Evolutionary conservation across 257 asterid species (phyloP).

Genomic region (Ligustrum vulgare): DNA sequence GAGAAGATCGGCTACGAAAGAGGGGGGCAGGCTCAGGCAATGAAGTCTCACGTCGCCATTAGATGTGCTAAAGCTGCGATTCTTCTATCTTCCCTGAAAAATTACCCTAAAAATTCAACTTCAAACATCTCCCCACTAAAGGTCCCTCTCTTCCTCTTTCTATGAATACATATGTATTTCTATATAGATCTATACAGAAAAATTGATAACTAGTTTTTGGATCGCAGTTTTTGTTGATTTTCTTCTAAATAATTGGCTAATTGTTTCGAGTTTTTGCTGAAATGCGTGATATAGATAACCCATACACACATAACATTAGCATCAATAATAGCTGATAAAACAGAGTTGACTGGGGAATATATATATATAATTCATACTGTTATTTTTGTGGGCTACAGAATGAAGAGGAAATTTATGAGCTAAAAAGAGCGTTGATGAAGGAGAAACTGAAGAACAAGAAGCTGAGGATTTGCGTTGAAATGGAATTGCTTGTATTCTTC

Average conservation of each 20-base stretch:
- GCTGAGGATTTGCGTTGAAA: slow-evolving; percentile 30
- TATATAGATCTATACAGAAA: background rate
- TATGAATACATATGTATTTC: background rate
- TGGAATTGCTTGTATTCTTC: slow-evolving; percentile 26
- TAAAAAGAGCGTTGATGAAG: slow-evolving; percentile 40
- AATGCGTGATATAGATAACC: background rate
- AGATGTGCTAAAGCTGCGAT: slow-evolving; percentile 54
- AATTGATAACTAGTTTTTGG: background rate
- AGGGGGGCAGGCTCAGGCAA: slow-evolving; percentile 23
- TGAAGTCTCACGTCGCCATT: slow-evolving; percentile 37
- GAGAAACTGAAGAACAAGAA: slow-evolving; percentile 42
- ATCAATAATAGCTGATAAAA: background rate
- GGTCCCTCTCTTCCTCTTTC: slow-evolving; percentile 17
- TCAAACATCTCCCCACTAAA: slow-evolving; percentile 17
- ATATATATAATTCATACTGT: background rate
- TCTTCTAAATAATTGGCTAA: background rate
- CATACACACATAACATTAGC: background rate
- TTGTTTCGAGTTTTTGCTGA: background rate
- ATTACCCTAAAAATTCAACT: slow-evolving; percentile 23
- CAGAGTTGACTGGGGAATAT: background rate
- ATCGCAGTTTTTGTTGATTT: background rate
- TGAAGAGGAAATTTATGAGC: slow-evolving; percentile 29
- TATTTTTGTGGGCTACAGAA: slow-evolving; percentile 29
- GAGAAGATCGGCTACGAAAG: slow-evolving; percentile 6
- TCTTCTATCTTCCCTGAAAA: slow-evolving; percentile 43